Percentiles rank a stretch among this genome's conserved stretches.
Evolutionary conservation across 164 flowering plant species (phyloP).

Genomic region (Aristolochia fimbriata): DNA sequence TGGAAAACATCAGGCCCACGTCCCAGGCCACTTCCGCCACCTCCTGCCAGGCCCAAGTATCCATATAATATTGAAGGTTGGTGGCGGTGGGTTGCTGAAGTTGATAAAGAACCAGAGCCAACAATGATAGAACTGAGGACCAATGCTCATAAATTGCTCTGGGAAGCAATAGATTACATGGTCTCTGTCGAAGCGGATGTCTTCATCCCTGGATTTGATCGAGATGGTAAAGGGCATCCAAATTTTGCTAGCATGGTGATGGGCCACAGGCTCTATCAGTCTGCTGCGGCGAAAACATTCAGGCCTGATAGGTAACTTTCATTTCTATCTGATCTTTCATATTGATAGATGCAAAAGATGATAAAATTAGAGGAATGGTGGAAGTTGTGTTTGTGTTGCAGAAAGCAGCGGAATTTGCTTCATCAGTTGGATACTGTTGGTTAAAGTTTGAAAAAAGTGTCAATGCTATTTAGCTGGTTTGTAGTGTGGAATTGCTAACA

Average conservation of each 20-base stretch:
- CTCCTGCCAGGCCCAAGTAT: conserved; percentile 79
- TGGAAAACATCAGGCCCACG: conserved; percentile 80
- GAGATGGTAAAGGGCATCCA: conserved; percentile 89
- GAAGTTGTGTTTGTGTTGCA: not conserved
- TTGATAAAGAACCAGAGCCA: conserved; percentile 83
- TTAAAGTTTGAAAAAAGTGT: too few relatives aligned
- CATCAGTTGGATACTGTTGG: too few relatives aligned
- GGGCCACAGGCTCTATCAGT: conserved; percentile 88
- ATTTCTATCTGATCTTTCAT: not conserved
- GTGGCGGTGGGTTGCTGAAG: conserved; percentile 99
- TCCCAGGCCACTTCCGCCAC: conserved; percentile 97
- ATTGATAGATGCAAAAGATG: not conserved
- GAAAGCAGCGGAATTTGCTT: too few relatives aligned
- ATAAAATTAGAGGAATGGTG: not conserved
- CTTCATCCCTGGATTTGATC: conserved; percentile 86
- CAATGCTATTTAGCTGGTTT: too few relatives aligned
- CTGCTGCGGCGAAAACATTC: conserved; percentile 68
- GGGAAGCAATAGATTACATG: conserved; percentile 92
- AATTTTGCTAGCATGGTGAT: conserved; percentile 82
- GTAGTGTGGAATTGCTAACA: too few relatives aligned
- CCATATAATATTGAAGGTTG: conserved; percentile 90
- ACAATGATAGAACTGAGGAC: conserved; percentile 77
- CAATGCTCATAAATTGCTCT: conserved; percentile 88
- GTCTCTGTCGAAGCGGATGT: conserved; percentile 81
- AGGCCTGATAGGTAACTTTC: conserved; percentile 66